A percentile compares a stretch with the other conserved stretches of the same genome.
Conservation (phyloP, 164 flowering plant species). For the Sedum album region DNA sequence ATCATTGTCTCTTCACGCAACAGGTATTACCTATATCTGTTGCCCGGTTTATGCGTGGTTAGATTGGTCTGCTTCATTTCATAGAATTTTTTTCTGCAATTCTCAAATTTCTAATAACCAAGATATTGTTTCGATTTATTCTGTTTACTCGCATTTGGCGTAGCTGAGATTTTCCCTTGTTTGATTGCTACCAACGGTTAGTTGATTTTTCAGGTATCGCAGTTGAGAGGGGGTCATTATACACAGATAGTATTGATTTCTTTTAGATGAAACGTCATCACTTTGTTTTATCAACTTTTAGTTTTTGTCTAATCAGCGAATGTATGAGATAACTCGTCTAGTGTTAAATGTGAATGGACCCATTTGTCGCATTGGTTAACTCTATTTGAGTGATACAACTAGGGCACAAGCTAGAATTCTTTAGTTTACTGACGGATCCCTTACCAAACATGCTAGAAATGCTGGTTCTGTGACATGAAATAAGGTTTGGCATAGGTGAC, state of each 20-base stretch:
- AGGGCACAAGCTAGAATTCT: no score
- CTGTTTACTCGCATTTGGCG: neutral
- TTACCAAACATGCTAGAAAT: no score
- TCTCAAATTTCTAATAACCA: neutral
- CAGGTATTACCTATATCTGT: neutral
- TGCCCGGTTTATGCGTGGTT: neutral
- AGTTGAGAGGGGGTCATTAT: neutral
- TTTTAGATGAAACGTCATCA: neutral
- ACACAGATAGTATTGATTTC: neutral
- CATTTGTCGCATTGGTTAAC: no score
- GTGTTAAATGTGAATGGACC: neutral
- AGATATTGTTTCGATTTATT: neutral
- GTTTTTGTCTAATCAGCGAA: neutral
- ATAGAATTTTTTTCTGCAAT: neutral
- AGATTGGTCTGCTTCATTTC: neutral
- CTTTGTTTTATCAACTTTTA: neutral
- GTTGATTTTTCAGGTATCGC: neutral
- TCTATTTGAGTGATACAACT: no score
- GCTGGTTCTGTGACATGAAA: neutral
- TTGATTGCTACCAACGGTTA: neutral
- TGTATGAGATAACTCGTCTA: neutral
- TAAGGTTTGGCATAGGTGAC: neutral
- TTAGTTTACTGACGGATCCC: neutral
- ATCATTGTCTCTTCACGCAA: slow-evolving; percentile 8
- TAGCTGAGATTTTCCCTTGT: no score